These are phyloP conservation scores for Neofusicoccum parvum DNA, from an alignment of 2,329 filamentous ascomycete species.

Conservation along the genomic window DNA sequence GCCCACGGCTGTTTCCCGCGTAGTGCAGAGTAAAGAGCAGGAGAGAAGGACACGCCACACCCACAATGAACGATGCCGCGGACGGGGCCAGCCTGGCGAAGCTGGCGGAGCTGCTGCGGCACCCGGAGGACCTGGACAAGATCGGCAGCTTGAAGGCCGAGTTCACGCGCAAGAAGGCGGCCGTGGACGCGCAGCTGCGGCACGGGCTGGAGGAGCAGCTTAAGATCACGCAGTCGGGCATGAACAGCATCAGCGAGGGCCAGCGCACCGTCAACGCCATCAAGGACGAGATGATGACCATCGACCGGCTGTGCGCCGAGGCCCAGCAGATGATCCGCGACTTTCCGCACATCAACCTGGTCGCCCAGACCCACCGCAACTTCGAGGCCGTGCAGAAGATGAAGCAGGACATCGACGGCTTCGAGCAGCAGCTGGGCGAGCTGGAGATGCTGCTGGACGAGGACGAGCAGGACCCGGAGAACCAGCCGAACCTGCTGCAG, in stretches of 20 bases:
- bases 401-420: slow-evolving; percentile 86
- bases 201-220: slow-evolving; percentile 88
- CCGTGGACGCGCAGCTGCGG: slow-evolving; percentile 87
- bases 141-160: slow-evolving; percentile 86
- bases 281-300: slow-evolving; percentile 98
- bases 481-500: slow-evolving; percentile 86
- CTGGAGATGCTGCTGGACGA: slow-evolving; percentile 78
- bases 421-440: slow-evolving; percentile 73
- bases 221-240: slow-evolving; percentile 90
- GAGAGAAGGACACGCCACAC: background rate
- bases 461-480: slow-evolving; percentile 83
- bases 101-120: slow-evolving; percentile 88
- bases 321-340: slow-evolving; percentile 97
- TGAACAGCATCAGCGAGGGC: slow-evolving; percentile 83
- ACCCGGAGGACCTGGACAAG: slow-evolving; percentile 97
- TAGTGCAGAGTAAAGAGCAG: background rate
- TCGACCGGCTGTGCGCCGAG: slow-evolving; percentile 95
- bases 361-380: slow-evolving; percentile 93
- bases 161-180: slow-evolving; percentile 90
- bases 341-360: slow-evolving; percentile 88
- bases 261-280: slow-evolving; percentile 90
- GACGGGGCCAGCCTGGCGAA: slow-evolving; percentile 62
- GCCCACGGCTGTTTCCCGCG: background rate
- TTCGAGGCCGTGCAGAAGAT: slow-evolving; percentile 93
- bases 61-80: slow-evolving; percentile 63